Evolutionary conservation across 208 protist genomes (phyloP).

Genomic region (Leishmania amazonensis): DNA sequence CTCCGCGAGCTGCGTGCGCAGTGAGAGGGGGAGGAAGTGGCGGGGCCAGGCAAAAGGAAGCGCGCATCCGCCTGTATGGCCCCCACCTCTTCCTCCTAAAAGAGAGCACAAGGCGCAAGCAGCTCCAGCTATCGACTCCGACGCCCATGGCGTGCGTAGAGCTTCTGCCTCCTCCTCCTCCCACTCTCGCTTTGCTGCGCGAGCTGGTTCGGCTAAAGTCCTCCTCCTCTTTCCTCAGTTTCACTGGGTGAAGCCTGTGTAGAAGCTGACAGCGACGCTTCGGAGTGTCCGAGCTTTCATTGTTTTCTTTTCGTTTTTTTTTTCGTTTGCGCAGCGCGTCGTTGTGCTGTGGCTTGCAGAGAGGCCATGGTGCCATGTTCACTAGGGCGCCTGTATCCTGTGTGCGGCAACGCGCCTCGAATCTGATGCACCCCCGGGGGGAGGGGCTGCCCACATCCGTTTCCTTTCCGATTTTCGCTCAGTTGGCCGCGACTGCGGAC

Average conservation of each 20-base stretch:
- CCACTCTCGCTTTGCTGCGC: background rate
- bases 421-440: background rate
- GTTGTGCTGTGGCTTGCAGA: background rate
- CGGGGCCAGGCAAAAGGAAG: background rate
- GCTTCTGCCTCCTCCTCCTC: background rate
- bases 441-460: background rate
- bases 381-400: background rate
- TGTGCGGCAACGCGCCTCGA: background rate
- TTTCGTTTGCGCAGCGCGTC: no score
- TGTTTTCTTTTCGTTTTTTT: background rate
- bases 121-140: background rate
- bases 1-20: background rate
- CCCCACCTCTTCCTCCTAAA: background rate
- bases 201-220: background rate
- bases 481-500: background rate
- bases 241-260: background rate
- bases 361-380: background rate
- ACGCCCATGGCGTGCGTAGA: background rate
- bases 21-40: background rate
- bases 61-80: background rate
- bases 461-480: background rate
- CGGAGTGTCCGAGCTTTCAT: background rate
- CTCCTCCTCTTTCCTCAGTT: background rate
- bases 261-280: background rate
- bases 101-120: background rate